These are phyloP conservation scores for Termitomyces sp. DNA, from an alignment of 768 basidiomycete genomes.

Conservation along the genomic window DNA sequence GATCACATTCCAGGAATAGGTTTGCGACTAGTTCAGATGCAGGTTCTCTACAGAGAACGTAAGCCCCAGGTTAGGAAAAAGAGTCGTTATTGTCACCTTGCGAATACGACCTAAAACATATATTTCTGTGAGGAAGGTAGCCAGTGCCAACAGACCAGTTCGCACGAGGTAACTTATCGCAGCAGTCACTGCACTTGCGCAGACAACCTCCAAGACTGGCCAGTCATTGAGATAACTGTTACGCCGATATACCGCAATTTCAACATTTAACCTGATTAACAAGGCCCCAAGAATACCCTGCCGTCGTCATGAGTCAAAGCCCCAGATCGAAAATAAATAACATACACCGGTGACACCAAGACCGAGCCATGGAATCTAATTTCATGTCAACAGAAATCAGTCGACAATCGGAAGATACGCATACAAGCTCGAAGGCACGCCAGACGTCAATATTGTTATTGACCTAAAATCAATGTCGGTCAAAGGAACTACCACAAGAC, in stretches of 20 bases:
- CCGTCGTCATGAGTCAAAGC: not conserved
- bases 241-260: constrained; percentile 54
- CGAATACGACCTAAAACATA: constrained; percentile 52
- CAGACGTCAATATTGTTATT: constrained; percentile 55
- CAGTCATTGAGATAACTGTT: constrained; percentile 50
- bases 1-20: constrained; percentile 79
- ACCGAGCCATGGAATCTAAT: constrained; percentile 63
- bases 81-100: constrained; percentile 27
- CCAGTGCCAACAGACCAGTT: not conserved
- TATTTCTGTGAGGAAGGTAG: not conserved
- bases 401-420: constrained; percentile 5
- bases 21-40: constrained; percentile 79
- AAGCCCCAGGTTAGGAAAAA: not conserved
- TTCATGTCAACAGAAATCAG: not conserved
- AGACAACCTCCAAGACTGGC: constrained; percentile 62
- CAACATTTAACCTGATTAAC: constrained; percentile 61
- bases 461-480: constrained; percentile 30
- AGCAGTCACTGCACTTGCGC: constrained; percentile 60
- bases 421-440: constrained; percentile 68
- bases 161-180: constrained; percentile 62
- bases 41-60: constrained; percentile 43
- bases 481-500: too few relatives aligned
- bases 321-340: not conserved
- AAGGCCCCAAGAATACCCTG: constrained; percentile 64
- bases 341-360: constrained; percentile 59